phyloP scores from a whole-genome alignment of 805 yeast genomes.

The Hanseniaspora singularis region DNA sequence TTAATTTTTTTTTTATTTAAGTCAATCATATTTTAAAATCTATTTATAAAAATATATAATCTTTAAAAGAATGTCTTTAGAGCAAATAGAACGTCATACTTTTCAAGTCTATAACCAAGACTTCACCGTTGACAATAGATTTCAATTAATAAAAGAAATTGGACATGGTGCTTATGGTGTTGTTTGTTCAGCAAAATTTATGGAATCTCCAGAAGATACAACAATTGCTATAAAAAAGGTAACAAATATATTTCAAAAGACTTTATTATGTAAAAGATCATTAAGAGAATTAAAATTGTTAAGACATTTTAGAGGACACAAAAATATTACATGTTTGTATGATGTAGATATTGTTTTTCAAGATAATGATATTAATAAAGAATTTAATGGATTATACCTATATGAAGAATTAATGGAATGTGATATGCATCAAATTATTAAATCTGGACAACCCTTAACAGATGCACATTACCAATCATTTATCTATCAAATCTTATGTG shows the following conservation, averaged over 20 bases:
- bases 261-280: conserved; percentile 83
- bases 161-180: conserved; percentile 98
- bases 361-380: conserved; percentile 35
- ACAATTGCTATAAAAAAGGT: conserved; percentile 92
- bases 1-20: too few relatives aligned
- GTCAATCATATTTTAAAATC: too few relatives aligned
- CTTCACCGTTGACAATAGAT: conserved; percentile 78
- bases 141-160: conserved; percentile 78
- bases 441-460: conserved; percentile 84
- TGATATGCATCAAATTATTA: conserved; percentile 93
- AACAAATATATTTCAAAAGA: conserved; percentile 84
- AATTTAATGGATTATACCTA: conserved; percentile 80
- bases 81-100: conserved; percentile 32
- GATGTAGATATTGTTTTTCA: conserved; percentile 73
- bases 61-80: conserved; percentile 23
- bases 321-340: conserved; percentile 87
- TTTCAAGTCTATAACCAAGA: conserved; percentile 77
- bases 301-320: conserved; percentile 90
- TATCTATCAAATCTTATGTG: conserved; percentile 82
- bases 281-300: conserved; percentile 79
- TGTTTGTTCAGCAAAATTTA: conserved; percentile 85
- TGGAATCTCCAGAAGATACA: conserved; percentile 59
- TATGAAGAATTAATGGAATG: conserved; percentile 98
- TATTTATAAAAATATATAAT: too few relatives aligned
- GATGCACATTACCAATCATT: conserved; percentile 93